phyloP scores from a whole-genome alignment of 192 early-diverging fungal species.

The Gaertneriomyces semiglobifer region DNA sequence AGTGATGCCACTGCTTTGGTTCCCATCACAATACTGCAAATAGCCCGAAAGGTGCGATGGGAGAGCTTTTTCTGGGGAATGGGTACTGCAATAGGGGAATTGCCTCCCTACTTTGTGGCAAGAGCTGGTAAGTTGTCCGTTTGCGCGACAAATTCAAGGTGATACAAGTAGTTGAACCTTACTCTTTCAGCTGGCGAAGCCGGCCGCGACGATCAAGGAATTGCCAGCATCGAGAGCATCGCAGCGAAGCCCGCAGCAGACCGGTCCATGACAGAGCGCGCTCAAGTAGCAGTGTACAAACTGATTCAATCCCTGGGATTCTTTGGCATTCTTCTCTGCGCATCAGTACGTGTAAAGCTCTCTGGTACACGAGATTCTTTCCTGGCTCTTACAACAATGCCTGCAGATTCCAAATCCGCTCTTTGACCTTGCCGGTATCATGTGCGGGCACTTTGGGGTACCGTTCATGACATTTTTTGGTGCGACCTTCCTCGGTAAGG shows the following conservation, averaged over 20 bases:
- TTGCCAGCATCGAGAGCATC: conserved; percentile 36
- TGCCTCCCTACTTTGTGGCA: conserved; percentile 94
- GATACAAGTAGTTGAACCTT: neutral
- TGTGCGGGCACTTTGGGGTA: conserved; percentile 87
- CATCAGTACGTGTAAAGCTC: conserved; percentile 57
- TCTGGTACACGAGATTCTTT: neutral
- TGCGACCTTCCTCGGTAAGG: conserved; percentile 92
- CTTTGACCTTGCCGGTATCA: conserved; percentile 94
- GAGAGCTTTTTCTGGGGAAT: conserved; percentile 91
- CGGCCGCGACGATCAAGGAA: conserved; percentile 41
- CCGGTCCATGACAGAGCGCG: conserved; percentile 65
- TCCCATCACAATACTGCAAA: conserved; percentile 53
- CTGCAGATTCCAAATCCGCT: conserved; percentile 88
- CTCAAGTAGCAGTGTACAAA: conserved; percentile 63
- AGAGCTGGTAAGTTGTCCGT: conserved; percentile 59
- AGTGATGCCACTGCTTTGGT: conserved; percentile 23
- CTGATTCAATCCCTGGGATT: conserved; percentile 79
- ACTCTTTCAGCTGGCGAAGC: conserved; percentile 41
- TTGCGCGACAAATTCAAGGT: neutral
- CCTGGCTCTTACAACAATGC: neutral
- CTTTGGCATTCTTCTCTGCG: conserved; percentile 85
- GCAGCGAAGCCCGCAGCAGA: conserved; percentile 48
- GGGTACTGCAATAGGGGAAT: conserved; percentile 88
- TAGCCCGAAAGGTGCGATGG: conserved; percentile 67
- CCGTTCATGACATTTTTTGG: conserved; percentile 95